These are phyloP conservation scores for Starmera caribaea DNA, from an alignment of 805 yeast genomes.

Conservation along the genomic window DNA sequence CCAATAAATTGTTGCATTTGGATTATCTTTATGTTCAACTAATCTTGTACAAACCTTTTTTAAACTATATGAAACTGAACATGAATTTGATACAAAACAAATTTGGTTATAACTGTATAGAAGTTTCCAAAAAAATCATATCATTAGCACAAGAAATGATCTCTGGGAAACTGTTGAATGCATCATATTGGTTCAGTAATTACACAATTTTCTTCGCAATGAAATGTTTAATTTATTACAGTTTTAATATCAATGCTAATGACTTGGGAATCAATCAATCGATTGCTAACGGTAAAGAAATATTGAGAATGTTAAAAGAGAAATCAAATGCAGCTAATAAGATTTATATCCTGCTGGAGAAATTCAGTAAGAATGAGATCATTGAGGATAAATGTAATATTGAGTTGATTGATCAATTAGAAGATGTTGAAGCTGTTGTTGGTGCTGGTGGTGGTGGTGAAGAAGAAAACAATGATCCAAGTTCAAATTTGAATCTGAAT, in stretches of 20 bases:
- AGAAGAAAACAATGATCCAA: no score
- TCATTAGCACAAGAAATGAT: conserved; percentile 75
- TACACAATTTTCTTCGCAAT: conserved; percentile 89
- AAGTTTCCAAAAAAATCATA: conserved; percentile 74
- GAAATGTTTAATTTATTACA: conserved; percentile 75
- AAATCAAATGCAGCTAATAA: conserved; percentile 70
- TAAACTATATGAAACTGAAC: conserved; percentile 56
- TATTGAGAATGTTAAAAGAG: conserved; percentile 58
- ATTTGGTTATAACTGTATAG: conserved; percentile 77
- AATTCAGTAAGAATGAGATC: no score
- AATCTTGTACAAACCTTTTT: conserved; percentile 81
- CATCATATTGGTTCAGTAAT: conserved; percentile 91
- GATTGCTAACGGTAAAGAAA: conserved; percentile 72
- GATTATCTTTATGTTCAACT: conserved; percentile 76
- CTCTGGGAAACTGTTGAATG: conserved; percentile 59
- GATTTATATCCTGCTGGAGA: conserved; percentile 55
- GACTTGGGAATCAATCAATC: conserved; percentile 49
- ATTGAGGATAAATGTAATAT: no score
- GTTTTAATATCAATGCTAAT: conserved; percentile 33
- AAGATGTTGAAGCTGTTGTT: no score
- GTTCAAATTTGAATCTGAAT: no score
- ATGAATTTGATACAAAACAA: conserved; percentile 41
- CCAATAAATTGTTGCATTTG: conserved; percentile 65
- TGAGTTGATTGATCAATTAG: no score
- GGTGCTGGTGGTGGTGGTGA: no score